Evolutionary conservation across 371 early-diverging fungal species (phyloP).

Genomic region (Mucor indicus): DNA sequence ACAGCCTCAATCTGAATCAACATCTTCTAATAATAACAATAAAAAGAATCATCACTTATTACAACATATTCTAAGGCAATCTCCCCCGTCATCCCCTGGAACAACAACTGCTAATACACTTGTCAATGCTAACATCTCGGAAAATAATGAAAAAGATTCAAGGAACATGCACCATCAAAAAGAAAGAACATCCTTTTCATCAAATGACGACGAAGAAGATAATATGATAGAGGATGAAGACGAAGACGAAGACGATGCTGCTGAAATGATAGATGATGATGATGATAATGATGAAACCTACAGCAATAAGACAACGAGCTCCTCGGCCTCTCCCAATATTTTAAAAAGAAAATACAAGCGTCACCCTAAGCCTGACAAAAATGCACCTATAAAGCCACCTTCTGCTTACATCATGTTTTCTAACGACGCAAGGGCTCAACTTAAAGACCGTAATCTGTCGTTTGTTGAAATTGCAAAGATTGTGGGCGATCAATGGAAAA

Average conservation of each 20-base stretch:
- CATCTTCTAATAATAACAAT: too few relatives aligned
- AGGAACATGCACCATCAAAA: too few relatives aligned
- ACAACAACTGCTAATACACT: too few relatives aligned
- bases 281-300: background rate
- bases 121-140: too few relatives aligned
- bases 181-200: constrained; percentile 1
- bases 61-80: too few relatives aligned
- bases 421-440: constrained; percentile 38
- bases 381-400: constrained; percentile 52
- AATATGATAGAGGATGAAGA: background rate
- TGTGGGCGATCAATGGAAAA: constrained; percentile 52
- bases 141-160: too few relatives aligned
- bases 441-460: constrained; percentile 31
- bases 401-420: constrained; percentile 60
- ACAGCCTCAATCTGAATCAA: too few relatives aligned
- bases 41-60: background rate
- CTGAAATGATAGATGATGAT: background rate
- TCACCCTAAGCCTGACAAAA: constrained; percentile 52
- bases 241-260: background rate
- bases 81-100: too few relatives aligned
- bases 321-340: background rate
- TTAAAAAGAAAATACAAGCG: constrained; percentile 43
- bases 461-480: constrained; percentile 52
- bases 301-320: background rate
- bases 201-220: constrained; percentile 5